phyloP scores from a whole-genome alignment of 805 yeast species.

The Metschnikowia continentalis region DNA sequence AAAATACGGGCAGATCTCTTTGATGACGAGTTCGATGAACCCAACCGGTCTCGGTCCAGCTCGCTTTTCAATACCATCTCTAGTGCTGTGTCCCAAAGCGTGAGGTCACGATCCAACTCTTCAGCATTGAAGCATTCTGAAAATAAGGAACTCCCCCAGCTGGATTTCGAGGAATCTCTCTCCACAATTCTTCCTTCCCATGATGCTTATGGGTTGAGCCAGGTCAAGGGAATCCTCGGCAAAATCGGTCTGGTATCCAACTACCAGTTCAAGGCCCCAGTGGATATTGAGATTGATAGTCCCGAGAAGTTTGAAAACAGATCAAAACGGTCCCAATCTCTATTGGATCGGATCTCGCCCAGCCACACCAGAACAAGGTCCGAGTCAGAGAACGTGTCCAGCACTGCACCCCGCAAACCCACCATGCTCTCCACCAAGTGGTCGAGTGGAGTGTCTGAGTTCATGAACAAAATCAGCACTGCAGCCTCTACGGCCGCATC shows the following conservation, averaged over 20 bases:
- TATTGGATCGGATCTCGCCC: slow-evolving; percentile 33
- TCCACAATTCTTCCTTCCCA: slow-evolving; percentile 11
- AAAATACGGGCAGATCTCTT: slow-evolving; percentile 4
- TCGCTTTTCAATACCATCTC: slow-evolving; percentile 37
- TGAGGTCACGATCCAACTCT: slow-evolving; percentile 33
- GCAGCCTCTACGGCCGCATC: slow-evolving; percentile 13
- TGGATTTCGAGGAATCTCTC: slow-evolving; percentile 19
- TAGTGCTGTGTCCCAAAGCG: slow-evolving; percentile 26
- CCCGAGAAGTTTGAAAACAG: slow-evolving; percentile 5
- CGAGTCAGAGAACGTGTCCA: slow-evolving; percentile 22
- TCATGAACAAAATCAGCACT: slow-evolving; percentile 38
- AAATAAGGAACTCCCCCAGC: slow-evolving; percentile 23
- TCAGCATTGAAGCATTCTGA: slow-evolving; percentile 21
- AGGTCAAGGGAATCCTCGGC: slow-evolving; percentile 36
- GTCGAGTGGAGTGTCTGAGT: slow-evolving; percentile 38
- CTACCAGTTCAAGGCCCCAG: slow-evolving; percentile 8
- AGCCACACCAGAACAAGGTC: slow-evolving; percentile 36
- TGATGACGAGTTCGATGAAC: slow-evolving; percentile 11
- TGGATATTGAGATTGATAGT: slow-evolving; percentile 2
- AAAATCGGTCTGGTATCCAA: slow-evolving; percentile 23
- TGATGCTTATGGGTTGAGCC: slow-evolving; percentile 22
- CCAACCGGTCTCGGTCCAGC: slow-evolving; percentile 33
- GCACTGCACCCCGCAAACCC: background rate
- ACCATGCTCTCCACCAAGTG: slow-evolving; percentile 23
- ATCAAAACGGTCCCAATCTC: slow-evolving; percentile 18